phyloP scores from a whole-genome alignment of 2,329 filamentous ascomycete species.

The Dactylonectria estremocensis region DNA sequence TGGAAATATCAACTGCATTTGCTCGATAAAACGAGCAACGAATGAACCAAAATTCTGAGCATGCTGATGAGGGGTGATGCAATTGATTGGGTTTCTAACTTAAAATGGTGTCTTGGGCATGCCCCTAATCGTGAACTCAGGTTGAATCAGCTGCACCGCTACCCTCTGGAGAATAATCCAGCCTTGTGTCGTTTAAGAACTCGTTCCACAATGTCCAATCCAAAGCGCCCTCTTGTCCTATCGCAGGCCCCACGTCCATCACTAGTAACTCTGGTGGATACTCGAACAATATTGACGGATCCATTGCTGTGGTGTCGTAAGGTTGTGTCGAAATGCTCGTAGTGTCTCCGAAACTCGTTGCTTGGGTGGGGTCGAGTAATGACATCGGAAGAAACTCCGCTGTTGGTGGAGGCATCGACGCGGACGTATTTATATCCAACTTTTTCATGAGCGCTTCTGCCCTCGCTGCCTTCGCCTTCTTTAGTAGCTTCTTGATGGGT shows the following conservation, averaged over 20 bases:
- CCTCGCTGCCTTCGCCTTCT: constrained; percentile 62
- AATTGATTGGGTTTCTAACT: constrained; percentile 49
- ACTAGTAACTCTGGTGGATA: constrained; percentile 46
- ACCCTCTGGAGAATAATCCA: constrained; percentile 50
- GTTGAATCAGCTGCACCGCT: constrained; percentile 42
- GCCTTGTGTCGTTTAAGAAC: constrained; percentile 59
- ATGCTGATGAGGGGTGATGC: constrained; percentile 48
- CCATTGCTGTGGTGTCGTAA: constrained; percentile 49
- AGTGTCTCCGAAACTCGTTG: constrained; percentile 5
- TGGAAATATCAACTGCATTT: constrained; percentile 73
- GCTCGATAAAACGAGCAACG: constrained; percentile 65
- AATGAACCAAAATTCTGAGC: constrained; percentile 59
- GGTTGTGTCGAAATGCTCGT: constrained; percentile 27
- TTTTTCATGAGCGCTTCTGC: constrained; percentile 49
- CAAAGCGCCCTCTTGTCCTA: constrained; percentile 41
- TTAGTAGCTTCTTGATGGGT: constrained; percentile 67
- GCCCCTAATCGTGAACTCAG: constrained; percentile 27
- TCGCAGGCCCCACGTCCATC: constrained; percentile 41
- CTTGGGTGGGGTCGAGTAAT: constrained; percentile 13
- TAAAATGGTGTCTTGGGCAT: constrained; percentile 29
- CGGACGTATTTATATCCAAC: constrained; percentile 38
- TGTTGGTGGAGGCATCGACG: constrained; percentile 13
- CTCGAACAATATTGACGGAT: constrained; percentile 50
- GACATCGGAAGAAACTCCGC: constrained; percentile 4
- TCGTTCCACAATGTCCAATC: constrained; percentile 61